A percentile compares a stretch with the other conserved stretches of the same genome.
These are phyloP conservation scores for Vaucheria bursata DNA, from an alignment of 352 stramenopile genomes.

Conservation along the genomic window DNA sequence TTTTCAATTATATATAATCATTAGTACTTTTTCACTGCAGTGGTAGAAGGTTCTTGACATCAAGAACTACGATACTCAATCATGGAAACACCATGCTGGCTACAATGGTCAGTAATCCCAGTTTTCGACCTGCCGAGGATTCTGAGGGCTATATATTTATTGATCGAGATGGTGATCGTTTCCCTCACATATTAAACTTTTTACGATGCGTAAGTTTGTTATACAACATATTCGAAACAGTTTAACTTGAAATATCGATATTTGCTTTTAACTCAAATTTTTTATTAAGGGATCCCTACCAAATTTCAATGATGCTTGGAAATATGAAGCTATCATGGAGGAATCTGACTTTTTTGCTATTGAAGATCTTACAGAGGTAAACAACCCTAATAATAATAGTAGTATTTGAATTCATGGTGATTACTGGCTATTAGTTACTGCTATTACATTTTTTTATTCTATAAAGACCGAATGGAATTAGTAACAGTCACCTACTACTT, in stretches of 20 bases:
- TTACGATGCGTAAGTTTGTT: constrained; percentile 32
- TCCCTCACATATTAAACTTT: constrained; percentile 42
- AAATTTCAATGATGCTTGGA: constrained; percentile 31
- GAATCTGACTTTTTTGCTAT: constrained; percentile 46
- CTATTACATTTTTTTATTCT: no score
- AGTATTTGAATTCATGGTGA: no score
- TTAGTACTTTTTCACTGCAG: no score
- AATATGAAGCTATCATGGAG: constrained; percentile 45
- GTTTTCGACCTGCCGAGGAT: constrained; percentile 20
- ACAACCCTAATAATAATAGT: not conserved
- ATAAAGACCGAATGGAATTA: no score
- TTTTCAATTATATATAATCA: no score
- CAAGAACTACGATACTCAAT: constrained; percentile 21
- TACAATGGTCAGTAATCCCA: constrained; percentile 25
- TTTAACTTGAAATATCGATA: not conserved
- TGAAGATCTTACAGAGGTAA: constrained; percentile 34
- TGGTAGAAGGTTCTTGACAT: constrained; percentile 33
- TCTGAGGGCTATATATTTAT: constrained; percentile 30
- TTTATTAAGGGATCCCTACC: constrained; percentile 12
- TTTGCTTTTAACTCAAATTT: not conserved
- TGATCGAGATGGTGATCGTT: constrained; percentile 37
- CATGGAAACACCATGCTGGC: constrained; percentile 36
- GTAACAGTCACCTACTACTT: no score
- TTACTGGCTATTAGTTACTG: not conserved
- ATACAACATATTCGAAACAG: no score